Base-by-base conservation (phyloP, 1,284 basidiomycete species). In the Cutaneotrichosporon cavernicola region DNA sequence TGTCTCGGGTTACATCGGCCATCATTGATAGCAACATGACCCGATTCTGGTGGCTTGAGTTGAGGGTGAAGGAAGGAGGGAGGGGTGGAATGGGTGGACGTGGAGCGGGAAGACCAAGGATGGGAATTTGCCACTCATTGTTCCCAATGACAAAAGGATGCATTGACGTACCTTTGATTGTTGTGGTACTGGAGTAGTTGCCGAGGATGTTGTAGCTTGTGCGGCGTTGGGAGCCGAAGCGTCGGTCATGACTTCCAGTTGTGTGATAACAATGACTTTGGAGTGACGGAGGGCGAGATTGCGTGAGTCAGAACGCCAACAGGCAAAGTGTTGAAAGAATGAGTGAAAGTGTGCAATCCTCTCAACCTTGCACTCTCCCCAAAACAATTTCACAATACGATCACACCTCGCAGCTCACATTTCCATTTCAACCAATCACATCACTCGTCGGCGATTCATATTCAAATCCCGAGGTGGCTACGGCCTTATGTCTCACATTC, bases 401-500 rank as follows among this genome's bases (percentile, higher is more conserved):
- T 6, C 16, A 53, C 16, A 38, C 14, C 16, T 16, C 52, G 2
- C 21, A 21, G 8, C 49, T 51, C 26, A 22, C 49, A 51, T 51
- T 30, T 51, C 8, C 14, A 52, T 22, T 26, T 40, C 21, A 26
- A 18, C 55, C 55, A 56, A 43, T 56, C 55, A 56, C 13, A 56
- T 3, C 34, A 2, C 8, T 13, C 14, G 1, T 56, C 55, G 55
- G 55, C 55, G 55, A 56, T 43, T 56, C 55, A 26, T 16, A 30
- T 38, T 38, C 38, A 56, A 56, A 56, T 56, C 10, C 55, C 55
- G 55, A n/a, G 22, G 55, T 56, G 55, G 55, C 55, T 56, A 21
- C 31, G 11, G 11, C 38, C 38, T 32, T 40, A 26, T 56, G 21
- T 3, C 32, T 14, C 9, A 10, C 52, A 56, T 56, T 32, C 34